Base-by-base conservation (phyloP, 768 basidiomycete species). In the Xerocomellus intermedius region DNA sequence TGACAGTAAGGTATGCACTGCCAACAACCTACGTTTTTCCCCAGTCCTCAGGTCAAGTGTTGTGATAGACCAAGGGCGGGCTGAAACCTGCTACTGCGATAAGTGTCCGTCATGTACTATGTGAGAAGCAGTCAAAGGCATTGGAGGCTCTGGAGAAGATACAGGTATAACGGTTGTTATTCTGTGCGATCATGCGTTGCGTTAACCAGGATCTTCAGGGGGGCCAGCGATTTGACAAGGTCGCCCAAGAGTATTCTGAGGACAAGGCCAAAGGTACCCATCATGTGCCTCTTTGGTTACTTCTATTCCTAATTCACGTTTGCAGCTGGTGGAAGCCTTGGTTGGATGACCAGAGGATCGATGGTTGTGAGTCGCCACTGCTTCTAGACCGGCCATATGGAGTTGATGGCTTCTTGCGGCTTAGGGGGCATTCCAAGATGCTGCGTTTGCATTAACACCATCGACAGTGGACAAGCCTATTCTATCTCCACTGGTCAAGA, bases 201-300 rank as follows among this genome's bases (percentile, higher is more conserved):
- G 35, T 41, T 48, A 21, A 55, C 28, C 14, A 24, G 24, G 46
- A 32, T 44, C 38, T 26, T 52, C 81, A 82, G 88, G 86, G 82
- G 57, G 91, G 91, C 22, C 82, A 88, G 63, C 73, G 88, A 12
- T 94, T 94, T 67, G 88, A 92, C 73, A 94, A 91, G 70, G 88
- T 92, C 33, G 91, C 91, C 6, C 86, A 91, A 65, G 91, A 92
- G 64, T 93, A 90, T 61, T 93, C 92, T 1, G 91, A 92, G 69
- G 91, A 94, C 73, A 94, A 94, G 67, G 91, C 91, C 7, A 94
- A 92, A 79, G 81, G 91, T 87, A 8, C 13, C 24, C 43, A 35
- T 39, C 38, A 17, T 7, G 21, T 36, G 10, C 51, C 4, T n/a
- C 30, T n/a, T 51, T 41, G 9, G 28, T 54, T 9, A 30, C 47